Base-by-base conservation (phyloP, 345 rosid genomes). In the Acer saccharum region DNA sequence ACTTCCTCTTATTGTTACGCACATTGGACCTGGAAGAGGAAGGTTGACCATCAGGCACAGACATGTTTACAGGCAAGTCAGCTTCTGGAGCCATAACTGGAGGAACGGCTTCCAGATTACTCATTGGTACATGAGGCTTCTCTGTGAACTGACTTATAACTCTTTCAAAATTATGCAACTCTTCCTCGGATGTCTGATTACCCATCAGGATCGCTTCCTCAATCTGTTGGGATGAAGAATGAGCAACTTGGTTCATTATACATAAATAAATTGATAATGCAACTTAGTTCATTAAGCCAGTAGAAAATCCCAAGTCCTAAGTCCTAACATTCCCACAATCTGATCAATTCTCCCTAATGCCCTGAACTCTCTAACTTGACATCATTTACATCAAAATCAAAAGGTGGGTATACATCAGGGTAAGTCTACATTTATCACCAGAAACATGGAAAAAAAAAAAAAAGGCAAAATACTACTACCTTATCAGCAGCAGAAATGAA, bases 1-100 rank as follows among this genome's bases (percentile, higher is more conserved):
- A 76, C 80, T 83, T 88, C 77, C 87, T 80, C 87, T 84, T 89
- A 79, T 83, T 88, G 61, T 76, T 89, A 32, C 82, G 77, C 75
- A 63, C 72, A 76, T 84, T 87, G 63, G 84, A 79, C 85, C 87
- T 81, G 69, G 88, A 80, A 77, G 89, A 72, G 21, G 87, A 82
- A 27, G 80, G 79, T 65, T 73, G 75, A 72, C 62, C 81, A 27
- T 71, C 78, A 43, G 81, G 61, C 27, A 67, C 72, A 50, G 75
- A 27, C 61, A 78, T 43, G 21, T 52, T 71, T 13, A 50, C 14
- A 0, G 69, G 70, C 25, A 35, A 27, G 60, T 61, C 75, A 17
- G 77, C 70, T 64, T 79, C 74, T 39, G 74, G 12, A 18, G 50
- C 65, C 48, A 0, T 14, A 21, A 10, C 39, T 20, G 66, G 65